Evolutionary conservation across 352 stramenopile genomes (phyloP), one percentile per base, ranked within the genome.

Genomic region (Pythium dissotocum): DNA sequence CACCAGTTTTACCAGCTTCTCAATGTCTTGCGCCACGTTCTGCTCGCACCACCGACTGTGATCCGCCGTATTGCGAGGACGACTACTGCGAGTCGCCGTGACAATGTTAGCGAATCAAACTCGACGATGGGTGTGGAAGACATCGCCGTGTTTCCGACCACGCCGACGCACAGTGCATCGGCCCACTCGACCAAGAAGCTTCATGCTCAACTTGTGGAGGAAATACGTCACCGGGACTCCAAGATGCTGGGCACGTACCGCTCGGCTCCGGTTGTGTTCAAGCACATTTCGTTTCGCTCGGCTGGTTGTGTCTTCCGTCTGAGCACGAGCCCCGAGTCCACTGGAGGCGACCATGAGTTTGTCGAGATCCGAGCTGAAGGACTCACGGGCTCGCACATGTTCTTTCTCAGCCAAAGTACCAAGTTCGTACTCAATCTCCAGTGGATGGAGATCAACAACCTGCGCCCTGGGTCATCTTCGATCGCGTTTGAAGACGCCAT

Each of bases 1-100:
- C 78, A 91, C 33, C 85, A 94, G 59, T 95, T 95, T 57, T 94
- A 90, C 59, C 87, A 95, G 63, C 77, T 92, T 21, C 71, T 95
- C 40, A 88, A 90, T 38, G 85, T 94, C 4, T 72, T 90, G 48
- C 73, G 83, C 7, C 82, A 93, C 60, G 87, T 95, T 1, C 61
- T 94, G 8, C 65, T 95, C 2, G 85, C 87, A 7, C 85, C 87
- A 7, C 87, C 87, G 12, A 83, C 72, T 1, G 59, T 82, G 6
- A 58, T 72, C 2, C 69, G 65, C 28, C 76, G 82, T 7, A 46
- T 49, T 3, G 60, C 56, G 70, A 5, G 80, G 71, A 35, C 70
- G 69, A 46, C 63, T 44, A 24, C 21, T 24, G 33, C 63, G 57
- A 69, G 67, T 52, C 63, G 69, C 56, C 14, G 60, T 61, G 30